Base-by-base conservation (phyloP, 495 filamentous ascomycete species). In the Durotheca rogersii region DNA sequence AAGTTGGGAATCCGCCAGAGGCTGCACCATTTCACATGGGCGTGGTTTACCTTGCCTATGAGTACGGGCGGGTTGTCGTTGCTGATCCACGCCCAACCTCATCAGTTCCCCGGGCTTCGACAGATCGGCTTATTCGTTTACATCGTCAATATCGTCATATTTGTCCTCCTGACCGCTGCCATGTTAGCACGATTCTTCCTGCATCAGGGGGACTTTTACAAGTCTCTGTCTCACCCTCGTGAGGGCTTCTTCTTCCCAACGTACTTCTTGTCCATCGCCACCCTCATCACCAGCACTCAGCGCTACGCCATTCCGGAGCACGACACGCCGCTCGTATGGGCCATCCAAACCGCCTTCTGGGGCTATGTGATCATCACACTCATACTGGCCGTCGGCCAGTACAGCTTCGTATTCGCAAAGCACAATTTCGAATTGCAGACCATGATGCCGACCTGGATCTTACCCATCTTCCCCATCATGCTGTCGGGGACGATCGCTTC, bases 201-300 rank as follows among this genome's bases (percentile, higher is more conserved):
- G 11, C 74, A 81, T 57, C 68, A 65, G 4, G 68, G 68, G 12
- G 73, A 76, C 6, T 57, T 87, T 18, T 64, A 69, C 6, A 69
- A 76, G 17, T 84, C 84, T 4, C 64, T 88, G 38, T 72, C 72
- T 0, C 81, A 84, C 35, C 78, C 82, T 2, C 66, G 75, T 17
- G 85, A 89, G 61, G 77, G 80, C 5, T 76, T 87, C 36, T 88
- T 87, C 74, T 76, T 87, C 37, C 75, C 81, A 21, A 82, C 82
- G 7, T 84, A 86, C 65, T 85, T 81, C 67, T 70, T 89, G 15
- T 79, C 81, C 0, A 51, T 86, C 10, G 80, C 83, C 12, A 82
- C 81, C 23, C 73, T 86, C 37, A 75, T 88, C 36, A 74, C 73
- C 17, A 78, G 81, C 23, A 75, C 81, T 0, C 74, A 80, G 17